Percentiles rank a stretch among this genome's conserved stretches.
These are phyloP conservation scores for Kodamaea derodonti DNA, from an alignment of 1,139 yeast species.

Conservation along the genomic window DNA sequence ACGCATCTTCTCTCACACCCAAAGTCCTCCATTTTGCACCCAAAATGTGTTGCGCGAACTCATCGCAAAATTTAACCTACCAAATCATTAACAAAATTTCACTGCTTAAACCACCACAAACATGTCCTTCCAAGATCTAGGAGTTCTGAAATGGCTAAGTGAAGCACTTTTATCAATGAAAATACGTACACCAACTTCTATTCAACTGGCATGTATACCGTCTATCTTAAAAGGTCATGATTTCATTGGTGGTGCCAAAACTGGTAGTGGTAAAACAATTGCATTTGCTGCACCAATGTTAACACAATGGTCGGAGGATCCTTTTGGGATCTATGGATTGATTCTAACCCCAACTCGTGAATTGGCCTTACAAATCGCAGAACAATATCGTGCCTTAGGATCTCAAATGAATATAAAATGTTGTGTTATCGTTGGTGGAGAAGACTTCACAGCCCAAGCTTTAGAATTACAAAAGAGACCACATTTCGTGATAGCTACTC, in stretches of 20 bases:
- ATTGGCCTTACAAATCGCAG: conserved; percentile 93
- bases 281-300: conserved; percentile 98
- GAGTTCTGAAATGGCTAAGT: conserved; percentile 80
- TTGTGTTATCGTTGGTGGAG: conserved; percentile 89
- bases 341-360: conserved; percentile 94
- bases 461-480: conserved; percentile 78
- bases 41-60: too few species aligned
- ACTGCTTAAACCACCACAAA: too few species aligned
- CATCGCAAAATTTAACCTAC: too few species aligned
- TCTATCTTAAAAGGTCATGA: conserved; percentile 77
- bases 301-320: conserved; percentile 91
- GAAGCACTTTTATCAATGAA: conserved; percentile 82
- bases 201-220: conserved; percentile 88
- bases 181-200: conserved; percentile 77
- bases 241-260: conserved; percentile 97
- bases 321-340: conserved; percentile 86
- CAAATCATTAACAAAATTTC: too few species aligned
- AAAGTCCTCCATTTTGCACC: too few species aligned
- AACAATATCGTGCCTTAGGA: conserved; percentile 91
- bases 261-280: conserved; percentile 97
- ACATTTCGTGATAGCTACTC: conserved; percentile 94
- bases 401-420: conserved; percentile 81
- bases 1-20: too few species aligned
- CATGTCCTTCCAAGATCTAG: conserved; percentile 58
- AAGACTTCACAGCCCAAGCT: conserved; percentile 85